Conservation (phyloP, 306 rosid genomes). For the Carpinus viminea region DNA sequence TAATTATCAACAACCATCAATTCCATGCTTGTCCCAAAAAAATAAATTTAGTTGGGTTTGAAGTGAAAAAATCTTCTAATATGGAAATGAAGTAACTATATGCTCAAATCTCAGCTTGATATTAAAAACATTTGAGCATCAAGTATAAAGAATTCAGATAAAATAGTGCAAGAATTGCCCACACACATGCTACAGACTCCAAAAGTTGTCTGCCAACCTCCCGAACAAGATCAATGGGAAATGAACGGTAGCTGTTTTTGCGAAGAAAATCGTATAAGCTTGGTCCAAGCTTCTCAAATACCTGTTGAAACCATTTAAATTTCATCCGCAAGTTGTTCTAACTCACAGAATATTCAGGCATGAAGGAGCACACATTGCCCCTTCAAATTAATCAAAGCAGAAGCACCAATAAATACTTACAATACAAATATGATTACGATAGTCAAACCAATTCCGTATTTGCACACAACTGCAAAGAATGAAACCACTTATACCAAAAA, state of each 20-base stretch:
- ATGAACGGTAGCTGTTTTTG: conserved; percentile 89
- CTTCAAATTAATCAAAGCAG: conserved; percentile 56
- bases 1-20: conserved; percentile 1
- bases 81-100: conserved; percentile 18
- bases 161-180: conserved; percentile 67
- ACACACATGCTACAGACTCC: conserved; percentile 97
- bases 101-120: conserved; percentile 29
- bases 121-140: conserved; percentile 21
- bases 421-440: conserved; percentile 88
- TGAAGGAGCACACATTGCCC: conserved; percentile 51
- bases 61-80: conserved; percentile 11
- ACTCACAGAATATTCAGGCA: conserved; percentile 76
- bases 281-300: conserved; percentile 95
- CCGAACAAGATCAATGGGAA: conserved; percentile 91
- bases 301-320: conserved; percentile 86
- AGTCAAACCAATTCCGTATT: conserved; percentile 96
- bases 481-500: conserved; percentile 68
- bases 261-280: conserved; percentile 92
- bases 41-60: conserved; percentile 11
- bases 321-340: conserved; percentile 72
- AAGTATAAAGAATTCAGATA: conserved; percentile 34
- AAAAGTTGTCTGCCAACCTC: conserved; percentile 92
- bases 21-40: conserved; percentile 16
- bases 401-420: conserved; percentile 76
- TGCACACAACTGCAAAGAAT: conserved; percentile 94